These are phyloP conservation scores for Fusarium agapanthi DNA, from an alignment of 2,329 filamentous ascomycete species.

Conservation along the genomic window DNA sequence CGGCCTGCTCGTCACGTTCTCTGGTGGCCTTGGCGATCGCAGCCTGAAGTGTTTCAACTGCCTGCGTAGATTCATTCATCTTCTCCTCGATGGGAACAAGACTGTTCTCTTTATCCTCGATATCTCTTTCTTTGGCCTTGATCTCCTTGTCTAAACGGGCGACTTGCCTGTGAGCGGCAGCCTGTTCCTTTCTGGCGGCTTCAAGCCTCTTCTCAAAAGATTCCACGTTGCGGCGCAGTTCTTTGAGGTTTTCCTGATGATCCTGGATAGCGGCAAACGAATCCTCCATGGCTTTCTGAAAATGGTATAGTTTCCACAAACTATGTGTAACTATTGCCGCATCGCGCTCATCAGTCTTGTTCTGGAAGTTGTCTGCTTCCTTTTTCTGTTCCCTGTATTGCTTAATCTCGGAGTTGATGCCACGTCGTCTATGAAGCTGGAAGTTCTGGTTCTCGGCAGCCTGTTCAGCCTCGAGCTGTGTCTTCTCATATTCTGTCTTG, in stretches of 20 bases:
- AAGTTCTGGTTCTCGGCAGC: conserved; percentile 89
- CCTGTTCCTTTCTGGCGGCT: conserved; percentile 83
- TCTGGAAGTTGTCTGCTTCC: conserved; percentile 92
- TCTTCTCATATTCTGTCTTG: conserved; percentile 89
- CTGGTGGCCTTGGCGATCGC: conserved; percentile 77
- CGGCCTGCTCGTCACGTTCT: conserved; percentile 77
- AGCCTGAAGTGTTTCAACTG: conserved; percentile 72
- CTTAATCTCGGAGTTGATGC: conserved; percentile 97
- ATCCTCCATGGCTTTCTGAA: conserved; percentile 91
- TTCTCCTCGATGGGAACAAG: conserved; percentile 94
- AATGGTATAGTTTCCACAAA: conserved; percentile 96
- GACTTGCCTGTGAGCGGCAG: conserved; percentile 78
- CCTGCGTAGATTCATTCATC: conserved; percentile 78
- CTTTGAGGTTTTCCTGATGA: conserved; percentile 93
- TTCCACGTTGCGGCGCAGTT: conserved; percentile 87
- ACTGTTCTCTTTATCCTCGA: conserved; percentile 85
- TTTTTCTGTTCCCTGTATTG: conserved; percentile 97
- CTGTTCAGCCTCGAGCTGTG: conserved; percentile 87
- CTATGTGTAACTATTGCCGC: conserved; percentile 92
- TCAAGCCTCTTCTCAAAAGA: conserved; percentile 84
- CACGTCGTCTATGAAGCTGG: conserved; percentile 86
- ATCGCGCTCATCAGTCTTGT: conserved; percentile 89
- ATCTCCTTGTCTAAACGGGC: conserved; percentile 85
- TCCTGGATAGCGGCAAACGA: conserved; percentile 90
- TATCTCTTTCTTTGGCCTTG: conserved; percentile 83